These are phyloP conservation scores for Coccomyxa sp. DNA, from an alignment of 139 green algal genomes.

Conservation along the genomic window DNA sequence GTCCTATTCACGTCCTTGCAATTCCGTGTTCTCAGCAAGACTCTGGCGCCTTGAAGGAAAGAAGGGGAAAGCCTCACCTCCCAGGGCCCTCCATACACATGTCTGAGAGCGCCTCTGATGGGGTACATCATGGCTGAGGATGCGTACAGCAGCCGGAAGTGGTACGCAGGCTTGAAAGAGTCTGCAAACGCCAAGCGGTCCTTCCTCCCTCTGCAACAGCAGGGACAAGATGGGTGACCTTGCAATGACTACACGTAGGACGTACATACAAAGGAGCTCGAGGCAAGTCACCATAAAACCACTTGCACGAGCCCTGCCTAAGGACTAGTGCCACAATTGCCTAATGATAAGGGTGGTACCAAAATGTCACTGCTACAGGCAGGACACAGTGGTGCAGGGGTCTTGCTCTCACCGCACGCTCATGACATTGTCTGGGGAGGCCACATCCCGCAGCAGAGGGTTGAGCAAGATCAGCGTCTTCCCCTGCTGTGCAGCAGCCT, in stretches of 20 bases:
- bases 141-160: conserved; percentile 59
- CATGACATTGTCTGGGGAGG: conserved; percentile 48
- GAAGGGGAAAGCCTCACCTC: conserved; percentile 28
- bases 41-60: neutral
- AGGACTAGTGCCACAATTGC: neutral
- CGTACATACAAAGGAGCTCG: neutral
- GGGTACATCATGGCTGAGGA: conserved; percentile 42
- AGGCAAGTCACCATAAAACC: neutral
- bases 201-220: conserved; percentile 20
- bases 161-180: conserved; percentile 43
- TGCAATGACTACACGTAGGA: neutral
- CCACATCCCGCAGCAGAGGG: conserved; percentile 53
- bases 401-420: conserved; percentile 21
- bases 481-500: conserved; percentile 27
- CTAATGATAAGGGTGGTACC: neutral
- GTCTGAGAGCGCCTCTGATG: conserved; percentile 57
- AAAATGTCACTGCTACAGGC: neutral
- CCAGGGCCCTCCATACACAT: conserved; percentile 44
- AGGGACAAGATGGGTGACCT: neutral
- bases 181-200: conserved; percentile 44
- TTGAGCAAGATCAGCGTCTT: conserved; percentile 63
- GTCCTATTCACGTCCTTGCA: neutral
- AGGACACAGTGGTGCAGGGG: neutral
- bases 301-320: neutral
- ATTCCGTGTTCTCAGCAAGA: neutral